Base-by-base conservation (phyloP, 306 rosid species). In the Purshia tridentata region DNA sequence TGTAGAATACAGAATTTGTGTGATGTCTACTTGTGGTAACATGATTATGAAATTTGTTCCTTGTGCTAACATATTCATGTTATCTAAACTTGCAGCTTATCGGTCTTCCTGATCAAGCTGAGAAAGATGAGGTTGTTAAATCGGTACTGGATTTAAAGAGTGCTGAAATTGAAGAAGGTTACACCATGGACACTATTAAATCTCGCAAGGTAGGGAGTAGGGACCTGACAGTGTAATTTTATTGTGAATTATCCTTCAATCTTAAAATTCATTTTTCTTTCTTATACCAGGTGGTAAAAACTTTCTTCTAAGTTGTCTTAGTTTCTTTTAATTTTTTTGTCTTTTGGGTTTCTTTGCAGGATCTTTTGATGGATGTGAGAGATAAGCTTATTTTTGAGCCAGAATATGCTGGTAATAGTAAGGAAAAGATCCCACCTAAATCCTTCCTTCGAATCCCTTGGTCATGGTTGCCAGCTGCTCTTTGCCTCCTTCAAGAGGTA, bases 401-500 rank as follows among this genome's bases (percentile, higher is more conserved):
- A 69, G 92, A 86, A 74, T 91, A 89, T 89, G 95, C 92, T 75
- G 95, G 97, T 74, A 81, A 83, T 77, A 65, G 75, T 70, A 86
- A 70, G 80, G 96, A 83, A 82, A 91, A 80, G 70, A 84, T 91
- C 42, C 89, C 88, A 54, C 97, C 97, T 49, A 86, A 85, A 81
- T 81, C 90, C 59, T 80, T 90, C 18, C 80, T 94, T 84, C 89
- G 70, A 77, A 81, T 94, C 69, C 96, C 89, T 76, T 91, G 94
- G 96, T 68, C 87, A 81, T 91, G 96, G 97, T 85, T 94, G 85
- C 88, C 96, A 49, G 88, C 86, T 81, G 92, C 92, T 73, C 86
- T 94, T 51, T 86, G 96, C 84, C 91, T 94, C 72, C 97, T 94
- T 85, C 95, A 89, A 81, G 95, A 91, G 92, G 98, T 91, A 79